Conservation (phyloP, 75 land plant species). For the Selaginella moellendorffii region DNA sequence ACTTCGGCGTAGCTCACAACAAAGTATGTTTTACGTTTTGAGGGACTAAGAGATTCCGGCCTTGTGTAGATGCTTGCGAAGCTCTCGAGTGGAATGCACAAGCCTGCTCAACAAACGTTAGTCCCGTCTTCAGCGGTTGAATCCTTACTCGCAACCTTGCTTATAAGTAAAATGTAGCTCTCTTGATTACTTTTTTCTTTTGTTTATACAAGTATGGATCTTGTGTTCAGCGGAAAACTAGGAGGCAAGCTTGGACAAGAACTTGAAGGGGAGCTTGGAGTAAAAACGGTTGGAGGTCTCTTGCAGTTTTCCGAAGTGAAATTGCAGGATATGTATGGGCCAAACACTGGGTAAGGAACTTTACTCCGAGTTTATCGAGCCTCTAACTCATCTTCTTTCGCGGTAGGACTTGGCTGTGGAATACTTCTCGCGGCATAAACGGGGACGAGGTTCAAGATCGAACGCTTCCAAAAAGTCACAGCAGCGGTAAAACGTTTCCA, state of each 20-base stretch:
- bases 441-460: conserved; percentile 91
- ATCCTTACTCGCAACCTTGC: conserved; percentile 50
- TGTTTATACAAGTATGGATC: too few relatives aligned
- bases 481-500: conserved; percentile 90
- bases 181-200: too few relatives aligned
- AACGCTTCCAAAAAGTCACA: conserved; percentile 88
- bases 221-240: conserved; percentile 51
- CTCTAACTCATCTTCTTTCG: too few relatives aligned
- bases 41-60: conserved; percentile 5
- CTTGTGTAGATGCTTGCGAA: conserved; percentile 84
- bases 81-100: conserved; percentile 93
- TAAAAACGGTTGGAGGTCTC: conserved; percentile 67
- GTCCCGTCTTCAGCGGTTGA: conserved; percentile 64
- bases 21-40: conserved; percentile 36
- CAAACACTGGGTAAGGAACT: conserved; percentile 68
- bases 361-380: too few relatives aligned
- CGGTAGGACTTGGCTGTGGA: conserved; percentile 96
- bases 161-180: conserved; percentile 89
- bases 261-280: conserved; percentile 62
- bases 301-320: conserved; percentile 62
- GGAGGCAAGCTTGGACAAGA: conserved; percentile 93
- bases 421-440: conserved; percentile 74
- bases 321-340: conserved; percentile 72
- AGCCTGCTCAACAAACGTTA: conserved; percentile 94
- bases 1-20: conserved; percentile 96